A percentile compares a stretch with the other conserved stretches of the same genome.
phyloP scores from a whole-genome alignment of 140 eudicot species.

The Cichorium intybus region DNA sequence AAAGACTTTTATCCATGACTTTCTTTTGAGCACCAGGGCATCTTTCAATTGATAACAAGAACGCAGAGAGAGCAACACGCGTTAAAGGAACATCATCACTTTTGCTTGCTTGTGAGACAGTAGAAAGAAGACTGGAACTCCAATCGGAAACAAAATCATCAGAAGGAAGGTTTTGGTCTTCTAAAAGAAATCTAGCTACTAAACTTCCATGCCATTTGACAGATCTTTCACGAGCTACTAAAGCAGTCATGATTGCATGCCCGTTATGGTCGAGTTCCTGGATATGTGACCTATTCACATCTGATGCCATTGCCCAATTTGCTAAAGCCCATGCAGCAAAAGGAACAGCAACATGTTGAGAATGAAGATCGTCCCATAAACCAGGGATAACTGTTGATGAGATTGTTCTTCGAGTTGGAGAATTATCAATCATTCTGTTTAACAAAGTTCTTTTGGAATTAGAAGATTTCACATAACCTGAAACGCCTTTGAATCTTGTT shows the following conservation, averaged over 20 bases:
- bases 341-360: slow-evolving; percentile 88
- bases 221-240: slow-evolving; percentile 82
- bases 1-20: slow-evolving; percentile 77
- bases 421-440: slow-evolving; percentile 40
- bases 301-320: slow-evolving; percentile 87
- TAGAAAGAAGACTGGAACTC: slow-evolving; percentile 72
- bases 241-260: slow-evolving; percentile 66
- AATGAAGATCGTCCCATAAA: slow-evolving; percentile 88
- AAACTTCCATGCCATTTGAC: slow-evolving; percentile 93
- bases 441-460: slow-evolving; percentile 24
- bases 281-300: slow-evolving; percentile 64
- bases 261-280: slow-evolving; percentile 81
- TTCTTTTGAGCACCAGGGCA: slow-evolving; percentile 63
- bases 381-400: slow-evolving; percentile 67
- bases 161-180: slow-evolving; percentile 60
- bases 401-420: slow-evolving; percentile 29
- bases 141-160: slow-evolving; percentile 68
- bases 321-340: slow-evolving; percentile 97
- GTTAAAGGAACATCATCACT: slow-evolving; percentile 74
- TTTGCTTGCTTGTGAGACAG: slow-evolving; percentile 72
- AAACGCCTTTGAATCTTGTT: slow-evolving; percentile 50
- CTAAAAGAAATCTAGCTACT: slow-evolving; percentile 65
- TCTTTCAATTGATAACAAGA: slow-evolving; percentile 74
- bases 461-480: slow-evolving; percentile 23
- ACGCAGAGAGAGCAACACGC: slow-evolving; percentile 84